Conservation (phyloP, 2,329 filamentous ascomycete genomes). For the Beauveria scarabaeidicola region DNA sequence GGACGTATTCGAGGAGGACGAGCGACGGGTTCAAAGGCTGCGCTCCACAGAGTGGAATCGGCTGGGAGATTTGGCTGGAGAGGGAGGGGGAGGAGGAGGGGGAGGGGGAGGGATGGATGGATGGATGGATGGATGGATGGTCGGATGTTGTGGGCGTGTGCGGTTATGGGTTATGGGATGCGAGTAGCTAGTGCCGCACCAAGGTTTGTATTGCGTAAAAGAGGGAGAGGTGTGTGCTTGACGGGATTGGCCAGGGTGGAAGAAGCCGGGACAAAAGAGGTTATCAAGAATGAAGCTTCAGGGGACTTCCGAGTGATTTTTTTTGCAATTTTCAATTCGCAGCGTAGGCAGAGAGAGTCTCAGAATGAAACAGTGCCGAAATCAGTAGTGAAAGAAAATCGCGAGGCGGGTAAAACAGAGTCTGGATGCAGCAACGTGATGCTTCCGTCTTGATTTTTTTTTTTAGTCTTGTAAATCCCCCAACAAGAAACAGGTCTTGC, state of each 20-base stretch:
- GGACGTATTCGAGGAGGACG: constrained; percentile 10
- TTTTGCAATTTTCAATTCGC: background rate
- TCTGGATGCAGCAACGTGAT: constrained; percentile 9
- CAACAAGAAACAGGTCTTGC: background rate
- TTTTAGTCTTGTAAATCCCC: background rate
- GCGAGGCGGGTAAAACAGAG: background rate
- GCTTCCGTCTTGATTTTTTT: background rate
- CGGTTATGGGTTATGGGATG: background rate
- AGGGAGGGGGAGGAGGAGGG: background rate
- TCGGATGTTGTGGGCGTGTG: background rate
- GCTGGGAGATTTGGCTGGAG: constrained; percentile 10
- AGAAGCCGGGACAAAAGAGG: background rate
- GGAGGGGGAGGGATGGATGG: background rate
- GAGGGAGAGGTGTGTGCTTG: background rate
- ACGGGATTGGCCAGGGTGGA: background rate
- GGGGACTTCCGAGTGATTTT: background rate
- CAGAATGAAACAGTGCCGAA: background rate
- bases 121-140: background rate
- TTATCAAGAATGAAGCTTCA: background rate
- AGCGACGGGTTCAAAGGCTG: background rate
- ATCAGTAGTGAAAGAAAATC: constrained; percentile 9
- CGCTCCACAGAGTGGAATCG: constrained; percentile 13
- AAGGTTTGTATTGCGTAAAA: constrained; percentile 13
- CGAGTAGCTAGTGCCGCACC: constrained; percentile 3
- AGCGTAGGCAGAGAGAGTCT: background rate